phyloP scores from a whole-genome alignment of 2,329 filamentous ascomycete genomes.

The Fusarium solani-melongenae region DNA sequence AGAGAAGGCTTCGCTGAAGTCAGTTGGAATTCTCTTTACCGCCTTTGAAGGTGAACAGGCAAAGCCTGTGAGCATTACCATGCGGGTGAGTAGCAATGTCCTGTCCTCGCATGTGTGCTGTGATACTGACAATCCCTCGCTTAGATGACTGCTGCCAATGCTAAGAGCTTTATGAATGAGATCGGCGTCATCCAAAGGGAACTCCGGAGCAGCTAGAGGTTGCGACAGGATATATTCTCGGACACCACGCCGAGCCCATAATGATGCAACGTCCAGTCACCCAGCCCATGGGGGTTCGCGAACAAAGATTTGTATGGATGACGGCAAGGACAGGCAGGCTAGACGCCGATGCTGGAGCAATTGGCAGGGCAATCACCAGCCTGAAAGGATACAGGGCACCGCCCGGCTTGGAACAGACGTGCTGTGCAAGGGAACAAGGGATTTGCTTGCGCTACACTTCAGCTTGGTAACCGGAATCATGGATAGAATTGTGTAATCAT shows the following conservation, averaged over 20 bases:
- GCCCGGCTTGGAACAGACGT: conserved; percentile 32
- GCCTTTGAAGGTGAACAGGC: conserved; percentile 68
- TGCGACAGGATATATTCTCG: conserved; percentile 11
- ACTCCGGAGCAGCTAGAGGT: conserved; percentile 53
- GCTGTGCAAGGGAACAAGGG: conserved; percentile 22
- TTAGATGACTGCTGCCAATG: conserved; percentile 65
- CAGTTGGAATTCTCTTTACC: conserved; percentile 74
- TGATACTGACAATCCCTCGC: conserved; percentile 9
- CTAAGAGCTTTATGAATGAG: conserved; percentile 63
- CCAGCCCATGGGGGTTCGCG: conserved; percentile 11
- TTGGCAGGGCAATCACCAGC: conserved; percentile 12
- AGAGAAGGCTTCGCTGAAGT: conserved; percentile 78
- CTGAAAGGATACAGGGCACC: conserved; percentile 29
- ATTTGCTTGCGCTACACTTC: conserved; percentile 5
- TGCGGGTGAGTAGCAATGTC: conserved; percentile 63
- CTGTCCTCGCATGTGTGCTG: not conserved
- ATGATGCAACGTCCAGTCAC: conserved; percentile 18
- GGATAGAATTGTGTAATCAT: conserved; percentile 40
- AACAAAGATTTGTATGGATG: conserved; percentile 20
- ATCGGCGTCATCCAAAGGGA: conserved; percentile 63
- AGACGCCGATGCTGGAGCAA: conserved; percentile 12
- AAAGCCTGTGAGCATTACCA: conserved; percentile 68
- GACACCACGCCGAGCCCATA: conserved; percentile 15
- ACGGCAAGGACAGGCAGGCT: conserved; percentile 13
- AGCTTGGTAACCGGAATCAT: conserved; percentile 25